A percentile compares a stretch with the other conserved stretches of the same genome.
These are phyloP conservation scores for Dipteronia dyeriana DNA, from an alignment of 345 rosid genomes.

Conservation along the genomic window DNA sequence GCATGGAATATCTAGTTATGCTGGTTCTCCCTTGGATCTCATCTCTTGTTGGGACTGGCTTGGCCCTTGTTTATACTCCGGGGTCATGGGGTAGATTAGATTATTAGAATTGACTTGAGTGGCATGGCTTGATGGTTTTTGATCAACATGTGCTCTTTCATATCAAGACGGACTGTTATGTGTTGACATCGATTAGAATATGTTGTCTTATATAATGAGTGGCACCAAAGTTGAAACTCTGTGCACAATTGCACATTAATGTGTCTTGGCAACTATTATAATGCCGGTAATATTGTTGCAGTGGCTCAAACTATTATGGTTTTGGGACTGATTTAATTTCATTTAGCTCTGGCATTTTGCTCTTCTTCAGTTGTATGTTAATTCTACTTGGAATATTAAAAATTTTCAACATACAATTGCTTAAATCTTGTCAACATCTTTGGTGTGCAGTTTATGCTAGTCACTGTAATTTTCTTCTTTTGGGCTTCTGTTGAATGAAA, in stretches of 20 bases:
- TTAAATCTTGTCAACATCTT: background rate
- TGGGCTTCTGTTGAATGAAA: conserved; percentile 1
- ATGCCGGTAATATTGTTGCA: background rate
- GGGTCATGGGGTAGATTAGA: background rate
- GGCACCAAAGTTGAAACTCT: background rate
- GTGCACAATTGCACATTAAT: background rate
- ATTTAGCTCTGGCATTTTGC: background rate
- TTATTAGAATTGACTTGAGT: background rate
- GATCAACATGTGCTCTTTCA: background rate
- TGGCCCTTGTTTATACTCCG: background rate
- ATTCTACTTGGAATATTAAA: background rate
- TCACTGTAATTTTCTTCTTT: background rate
- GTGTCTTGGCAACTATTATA: background rate
- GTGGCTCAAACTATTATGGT: background rate
- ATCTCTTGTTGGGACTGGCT: background rate
- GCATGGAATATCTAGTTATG: background rate
- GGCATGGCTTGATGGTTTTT: background rate
- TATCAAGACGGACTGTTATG: background rate
- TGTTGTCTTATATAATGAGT: background rate
- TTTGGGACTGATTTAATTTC: background rate
- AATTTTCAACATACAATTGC: background rate
- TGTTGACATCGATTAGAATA: background rate
- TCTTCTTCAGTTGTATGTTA: background rate
- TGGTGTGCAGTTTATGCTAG: background rate
- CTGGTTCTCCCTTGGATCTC: background rate